Evolutionary conservation across 2,329 filamentous ascomycete genomes (phyloP), one percentile per base, ranked within the genome.

Genomic region (Nigrospora osmanthi): DNA sequence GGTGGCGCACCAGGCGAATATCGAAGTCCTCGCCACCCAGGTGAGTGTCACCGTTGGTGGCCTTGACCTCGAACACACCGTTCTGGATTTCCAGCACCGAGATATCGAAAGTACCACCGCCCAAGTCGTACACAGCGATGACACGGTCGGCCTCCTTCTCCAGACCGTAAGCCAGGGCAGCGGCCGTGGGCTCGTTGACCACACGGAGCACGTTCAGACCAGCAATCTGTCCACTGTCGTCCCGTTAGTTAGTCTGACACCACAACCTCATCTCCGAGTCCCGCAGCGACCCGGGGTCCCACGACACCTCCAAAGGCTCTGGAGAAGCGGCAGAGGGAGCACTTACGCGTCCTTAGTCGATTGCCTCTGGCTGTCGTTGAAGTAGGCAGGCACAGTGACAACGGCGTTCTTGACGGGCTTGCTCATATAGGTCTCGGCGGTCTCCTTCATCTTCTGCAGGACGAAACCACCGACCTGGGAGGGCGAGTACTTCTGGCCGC

Each of bases 361-460:
- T 73, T 96, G 91, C 73, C 90, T 87, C 75, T 97, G 90, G 49
- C 88, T 90, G 71, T 97, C 90, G 72, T 97, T 97, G 81, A 97
- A 97, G 80, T 97, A 97, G 60, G 90, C 90, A 52, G 90, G 90
- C 34, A 96, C 90, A 50, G 91, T 97, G 58, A 97, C 91, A 50
- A 97, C 91, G 58, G 89, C 91, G 66, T 97, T 95, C 81, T 95
- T 93, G 62, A 95, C 73, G 49, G 81, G 81, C 77, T 89, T 95
- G 72, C 86, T 82, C 54, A 95, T 81, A 74, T 94, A 95, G 51
- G 86, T 77, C 76, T 96, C 90, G 54, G 91, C 91, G 43, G 91
- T 97, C 79, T 96, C 91, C 83, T 95, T 96, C 91, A 96, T 96
- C 82, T 97, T 96, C 70, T 89, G 85, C 60, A 97, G 81, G 55